A percentile compares a stretch with the other conserved stretches of the same genome.
Conservation (phyloP, 2,329 filamentous ascomycete genomes). For the Lasiodiplodia sp. region DNA sequence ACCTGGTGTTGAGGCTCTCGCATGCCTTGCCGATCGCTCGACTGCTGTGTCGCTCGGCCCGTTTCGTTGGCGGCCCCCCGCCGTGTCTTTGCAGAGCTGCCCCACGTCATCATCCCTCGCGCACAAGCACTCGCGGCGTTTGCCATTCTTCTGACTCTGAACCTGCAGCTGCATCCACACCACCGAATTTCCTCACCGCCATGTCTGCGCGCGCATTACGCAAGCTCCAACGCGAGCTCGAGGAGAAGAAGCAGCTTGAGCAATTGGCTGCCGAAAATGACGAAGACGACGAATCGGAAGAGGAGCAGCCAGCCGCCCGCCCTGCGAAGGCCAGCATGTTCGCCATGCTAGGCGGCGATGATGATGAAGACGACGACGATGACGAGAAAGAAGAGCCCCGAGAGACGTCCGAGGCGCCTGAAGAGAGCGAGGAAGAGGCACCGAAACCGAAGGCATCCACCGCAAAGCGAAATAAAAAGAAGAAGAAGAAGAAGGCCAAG, state of each 20-base stretch:
- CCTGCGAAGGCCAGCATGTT: conserved; percentile 53
- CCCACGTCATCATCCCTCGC: conserved; percentile 28
- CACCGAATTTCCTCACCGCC: conserved; percentile 23
- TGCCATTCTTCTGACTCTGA: background rate
- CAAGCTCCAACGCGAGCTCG: conserved; percentile 68
- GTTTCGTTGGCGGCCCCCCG: conserved; percentile 1
- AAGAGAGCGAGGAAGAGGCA: conserved; percentile 33
- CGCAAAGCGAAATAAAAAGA: conserved; percentile 52
- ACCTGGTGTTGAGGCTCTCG: conserved; percentile 28
- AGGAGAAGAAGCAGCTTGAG: conserved; percentile 60
- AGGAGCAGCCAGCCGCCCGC: conserved; percentile 41
- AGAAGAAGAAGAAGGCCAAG: conserved; percentile 69
- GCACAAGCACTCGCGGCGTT: conserved; percentile 5
- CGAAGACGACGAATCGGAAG: conserved; percentile 48
- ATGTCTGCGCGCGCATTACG: conserved; percentile 74
- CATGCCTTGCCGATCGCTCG: conserved; percentile 21
- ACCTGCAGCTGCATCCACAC: conserved; percentile 1
- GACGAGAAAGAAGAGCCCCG: conserved; percentile 41
- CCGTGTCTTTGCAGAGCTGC: background rate
- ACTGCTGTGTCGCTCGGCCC: conserved; percentile 15
- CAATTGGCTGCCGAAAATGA: conserved; percentile 47
- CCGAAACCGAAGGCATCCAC: conserved; percentile 46
- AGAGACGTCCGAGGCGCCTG: conserved; percentile 29
- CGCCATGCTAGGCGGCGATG: conserved; percentile 53
- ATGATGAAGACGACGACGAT: conserved; percentile 47